phyloP scores from a whole-genome alignment of 2,329 filamentous ascomycete genomes.

The Epichloe festucae region DNA sequence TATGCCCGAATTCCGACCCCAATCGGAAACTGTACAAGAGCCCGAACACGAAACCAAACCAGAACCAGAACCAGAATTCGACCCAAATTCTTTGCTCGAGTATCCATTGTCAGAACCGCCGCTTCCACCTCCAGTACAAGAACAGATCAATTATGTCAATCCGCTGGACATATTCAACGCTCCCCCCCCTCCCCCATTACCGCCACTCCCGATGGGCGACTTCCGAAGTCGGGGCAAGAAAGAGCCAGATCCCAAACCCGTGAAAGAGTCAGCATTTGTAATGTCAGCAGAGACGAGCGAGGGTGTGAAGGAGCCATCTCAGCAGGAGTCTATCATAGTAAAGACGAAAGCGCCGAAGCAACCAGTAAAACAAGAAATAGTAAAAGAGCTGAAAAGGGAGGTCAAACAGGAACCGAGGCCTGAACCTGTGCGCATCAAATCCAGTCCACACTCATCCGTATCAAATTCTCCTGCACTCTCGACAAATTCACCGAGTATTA shows the following conservation, averaged over 20 bases:
- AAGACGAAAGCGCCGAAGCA: conserved; percentile 5
- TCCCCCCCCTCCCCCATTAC: conserved; percentile 15
- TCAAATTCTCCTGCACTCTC: conserved; percentile 29
- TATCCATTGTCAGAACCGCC: not conserved
- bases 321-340: conserved; percentile 7
- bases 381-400: conserved; percentile 1
- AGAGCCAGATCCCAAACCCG: conserved; percentile 2
- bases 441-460: conserved; percentile 26
- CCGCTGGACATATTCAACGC: conserved; percentile 24
- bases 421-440: conserved; percentile 16
- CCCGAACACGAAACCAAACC: not conserved
- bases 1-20: not conserved
- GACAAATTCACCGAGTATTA: conserved; percentile 25
- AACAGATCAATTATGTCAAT: conserved; percentile 22
- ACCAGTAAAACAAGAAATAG: conserved; percentile 7
- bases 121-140: conserved; percentile 3
- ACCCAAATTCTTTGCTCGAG: not conserved
- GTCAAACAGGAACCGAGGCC: conserved; percentile 7
- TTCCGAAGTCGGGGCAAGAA: conserved; percentile 9
- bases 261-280: conserved; percentile 3
- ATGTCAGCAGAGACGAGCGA: conserved; percentile 1
- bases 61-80: not conserved
- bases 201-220: conserved; percentile 13
- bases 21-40: not conserved
- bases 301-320: conserved; percentile 5